Conservation (phyloP, 2,329 filamentous ascomycete genomes). For the Ceratocystiopsis minuta region DNA sequence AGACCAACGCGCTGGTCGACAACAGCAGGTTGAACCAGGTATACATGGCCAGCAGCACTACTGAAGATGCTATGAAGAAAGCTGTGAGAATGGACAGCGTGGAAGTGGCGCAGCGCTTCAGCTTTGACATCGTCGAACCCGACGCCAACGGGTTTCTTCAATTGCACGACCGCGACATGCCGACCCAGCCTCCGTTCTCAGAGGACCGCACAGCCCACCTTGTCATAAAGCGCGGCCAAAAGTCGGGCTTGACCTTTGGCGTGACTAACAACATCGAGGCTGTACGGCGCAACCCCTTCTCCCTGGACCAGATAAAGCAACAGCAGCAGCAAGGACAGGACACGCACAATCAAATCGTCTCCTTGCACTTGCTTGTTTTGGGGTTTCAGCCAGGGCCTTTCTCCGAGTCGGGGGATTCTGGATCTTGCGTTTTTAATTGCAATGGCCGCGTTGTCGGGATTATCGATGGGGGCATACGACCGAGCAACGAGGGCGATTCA, state of each 20-base stretch:
- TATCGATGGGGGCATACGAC: neutral
- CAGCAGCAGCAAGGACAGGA: too few relatives aligned
- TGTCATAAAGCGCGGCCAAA: constrained; percentile 1
- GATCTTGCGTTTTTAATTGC: neutral
- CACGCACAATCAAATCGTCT: neutral
- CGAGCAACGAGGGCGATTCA: neutral
- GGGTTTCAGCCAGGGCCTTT: neutral
- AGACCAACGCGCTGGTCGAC: too few relatives aligned
- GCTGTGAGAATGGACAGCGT: too few relatives aligned
- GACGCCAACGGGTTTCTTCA: neutral
- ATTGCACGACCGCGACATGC: neutral
- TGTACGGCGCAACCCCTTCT: neutral
- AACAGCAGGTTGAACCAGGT: neutral
- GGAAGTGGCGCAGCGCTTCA: too few relatives aligned
- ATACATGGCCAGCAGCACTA: neutral
- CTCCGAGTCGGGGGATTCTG: neutral
- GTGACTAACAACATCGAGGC: constrained; percentile 1
- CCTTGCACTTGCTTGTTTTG: neutral
- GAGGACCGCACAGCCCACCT: neutral
- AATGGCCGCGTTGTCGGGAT: neutral
- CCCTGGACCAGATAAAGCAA: too few relatives aligned
- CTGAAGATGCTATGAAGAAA: neutral
- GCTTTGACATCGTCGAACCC: neutral
- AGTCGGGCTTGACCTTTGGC: neutral
- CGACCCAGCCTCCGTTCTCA: neutral